Evolutionary conservation across 257 asterid species (phyloP).

Genomic region (Nicotiana sylvestris): DNA sequence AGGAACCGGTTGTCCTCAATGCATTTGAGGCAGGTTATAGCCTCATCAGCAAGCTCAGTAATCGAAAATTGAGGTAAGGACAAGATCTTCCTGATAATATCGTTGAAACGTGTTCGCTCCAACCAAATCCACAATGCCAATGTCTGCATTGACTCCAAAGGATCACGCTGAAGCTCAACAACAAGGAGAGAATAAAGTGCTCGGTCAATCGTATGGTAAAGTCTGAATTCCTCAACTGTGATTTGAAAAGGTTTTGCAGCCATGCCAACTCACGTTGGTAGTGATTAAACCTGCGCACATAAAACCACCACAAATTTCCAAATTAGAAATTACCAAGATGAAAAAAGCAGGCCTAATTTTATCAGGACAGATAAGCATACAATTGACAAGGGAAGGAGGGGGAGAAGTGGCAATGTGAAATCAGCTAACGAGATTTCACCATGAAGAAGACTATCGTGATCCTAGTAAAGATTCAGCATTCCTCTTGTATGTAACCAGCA

Average conservation of each 20-base stretch:
- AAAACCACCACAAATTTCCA: background rate
- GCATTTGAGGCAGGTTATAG: constrained; percentile 38
- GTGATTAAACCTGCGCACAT: constrained; percentile 31
- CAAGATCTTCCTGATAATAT: constrained; percentile 27
- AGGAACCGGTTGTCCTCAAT: constrained; percentile 14
- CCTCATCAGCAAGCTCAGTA: constrained; percentile 50
- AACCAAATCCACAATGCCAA: constrained; percentile 63
- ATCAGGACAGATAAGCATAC: background rate
- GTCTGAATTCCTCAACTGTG: constrained; percentile 26
- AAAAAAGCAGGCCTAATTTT: background rate
- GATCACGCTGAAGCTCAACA: constrained; percentile 41
- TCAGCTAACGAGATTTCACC: background rate
- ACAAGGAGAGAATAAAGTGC: constrained; percentile 46
- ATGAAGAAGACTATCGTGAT: background rate
- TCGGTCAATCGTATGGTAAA: constrained; percentile 44
- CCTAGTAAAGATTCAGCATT: background rate
- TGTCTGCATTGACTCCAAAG: constrained; percentile 40
- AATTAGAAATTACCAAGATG: background rate
- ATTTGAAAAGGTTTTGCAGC: constrained; percentile 15
- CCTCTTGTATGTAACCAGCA: background rate
- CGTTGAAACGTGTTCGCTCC: constrained; percentile 32
- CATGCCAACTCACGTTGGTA: constrained; percentile 20
- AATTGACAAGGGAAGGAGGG: background rate
- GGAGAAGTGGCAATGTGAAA: background rate
- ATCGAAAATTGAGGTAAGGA: constrained; percentile 27